These are phyloP conservation scores for Chloromonas sp. DNA, from an alignment of 163 green algal genomes.

Conservation along the genomic window DNA sequence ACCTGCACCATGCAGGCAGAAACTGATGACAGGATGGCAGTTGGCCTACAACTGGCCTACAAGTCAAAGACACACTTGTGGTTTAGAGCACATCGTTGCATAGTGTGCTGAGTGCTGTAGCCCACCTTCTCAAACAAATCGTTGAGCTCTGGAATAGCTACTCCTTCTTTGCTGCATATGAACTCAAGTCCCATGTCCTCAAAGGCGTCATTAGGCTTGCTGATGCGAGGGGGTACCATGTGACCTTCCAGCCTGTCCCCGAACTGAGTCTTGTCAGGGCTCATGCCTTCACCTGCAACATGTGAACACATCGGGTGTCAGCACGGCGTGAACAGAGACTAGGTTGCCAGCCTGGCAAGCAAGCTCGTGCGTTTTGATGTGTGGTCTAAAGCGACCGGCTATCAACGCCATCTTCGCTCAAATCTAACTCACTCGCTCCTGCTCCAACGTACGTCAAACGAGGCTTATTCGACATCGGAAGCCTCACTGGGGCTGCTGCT, in stretches of 20 bases:
- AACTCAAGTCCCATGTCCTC: conserved; percentile 52
- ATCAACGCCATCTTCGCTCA: background rate
- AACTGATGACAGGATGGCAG: background rate
- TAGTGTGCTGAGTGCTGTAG: too few species aligned
- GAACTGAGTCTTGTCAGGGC: conserved; percentile 23
- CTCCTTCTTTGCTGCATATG: conserved; percentile 45
- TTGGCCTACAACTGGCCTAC: background rate
- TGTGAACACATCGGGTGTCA: background rate
- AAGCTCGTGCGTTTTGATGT: background rate
- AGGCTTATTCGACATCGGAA: background rate
- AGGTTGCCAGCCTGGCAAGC: background rate
- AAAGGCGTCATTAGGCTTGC: conserved; percentile 19
- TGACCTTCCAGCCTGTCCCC: conserved; percentile 4
- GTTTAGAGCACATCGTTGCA: too few species aligned
- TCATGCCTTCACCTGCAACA: conserved; percentile 28
- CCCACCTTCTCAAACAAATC: conserved; percentile 61
- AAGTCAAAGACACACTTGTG: too few species aligned
- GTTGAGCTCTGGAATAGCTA: conserved; percentile 68
- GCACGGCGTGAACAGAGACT: too few species aligned
- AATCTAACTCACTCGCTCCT: background rate
- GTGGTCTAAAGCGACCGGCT: background rate
- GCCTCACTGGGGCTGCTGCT: too few species aligned
- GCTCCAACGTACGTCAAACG: background rate
- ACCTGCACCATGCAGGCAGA: conserved; percentile 46
- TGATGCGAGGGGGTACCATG: conserved; percentile 9